A percentile compares a stretch with the other conserved stretches of the same genome.
phyloP scores from a whole-genome alignment of 306 rosid genomes.

The Pyrus communis region DNA sequence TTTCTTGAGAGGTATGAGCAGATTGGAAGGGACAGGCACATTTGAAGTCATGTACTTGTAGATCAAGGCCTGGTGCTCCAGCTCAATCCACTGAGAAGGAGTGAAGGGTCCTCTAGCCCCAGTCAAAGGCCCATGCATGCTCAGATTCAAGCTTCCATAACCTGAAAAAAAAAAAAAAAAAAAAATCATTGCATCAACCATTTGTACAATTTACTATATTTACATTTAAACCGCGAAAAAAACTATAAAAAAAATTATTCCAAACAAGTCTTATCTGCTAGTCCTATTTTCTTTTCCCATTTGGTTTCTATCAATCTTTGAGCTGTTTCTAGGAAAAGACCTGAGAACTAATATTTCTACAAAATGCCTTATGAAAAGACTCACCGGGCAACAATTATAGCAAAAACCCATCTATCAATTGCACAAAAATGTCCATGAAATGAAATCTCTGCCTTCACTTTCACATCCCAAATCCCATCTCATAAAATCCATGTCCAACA shows the following conservation, averaged over 20 bases:
- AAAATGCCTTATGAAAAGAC: slow-evolving; percentile 15
- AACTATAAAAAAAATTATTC: background rate
- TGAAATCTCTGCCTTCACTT: background rate
- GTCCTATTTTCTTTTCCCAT: slow-evolving; percentile 1
- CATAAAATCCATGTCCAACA: background rate
- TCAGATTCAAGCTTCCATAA: slow-evolving; percentile 30
- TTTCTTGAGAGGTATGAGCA: slow-evolving; percentile 42
- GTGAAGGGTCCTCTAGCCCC: slow-evolving; percentile 42
- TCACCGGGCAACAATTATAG: background rate
- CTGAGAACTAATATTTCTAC: slow-evolving; percentile 9
- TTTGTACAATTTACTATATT: background rate
- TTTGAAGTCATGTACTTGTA: slow-evolving; percentile 43
- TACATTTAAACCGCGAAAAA: background rate
- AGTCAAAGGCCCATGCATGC: slow-evolving; percentile 32
- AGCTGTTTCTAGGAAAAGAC: slow-evolving; percentile 1
- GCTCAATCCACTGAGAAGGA: slow-evolving; percentile 54
- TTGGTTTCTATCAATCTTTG: slow-evolving; percentile 1
- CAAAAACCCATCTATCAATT: slow-evolving; percentile 1
- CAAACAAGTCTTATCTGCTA: background rate
- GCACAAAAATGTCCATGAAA: slow-evolving; percentile 1
- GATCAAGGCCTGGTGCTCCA: slow-evolving; percentile 60
- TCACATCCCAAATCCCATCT: background rate
- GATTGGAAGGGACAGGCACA: slow-evolving; percentile 45
- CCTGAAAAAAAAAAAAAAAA: slow-evolving; percentile 21
- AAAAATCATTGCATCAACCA: background rate